Conservation (phyloP, 202 grass and related monocot genomes). For the Hordeum pubiflorum region DNA sequence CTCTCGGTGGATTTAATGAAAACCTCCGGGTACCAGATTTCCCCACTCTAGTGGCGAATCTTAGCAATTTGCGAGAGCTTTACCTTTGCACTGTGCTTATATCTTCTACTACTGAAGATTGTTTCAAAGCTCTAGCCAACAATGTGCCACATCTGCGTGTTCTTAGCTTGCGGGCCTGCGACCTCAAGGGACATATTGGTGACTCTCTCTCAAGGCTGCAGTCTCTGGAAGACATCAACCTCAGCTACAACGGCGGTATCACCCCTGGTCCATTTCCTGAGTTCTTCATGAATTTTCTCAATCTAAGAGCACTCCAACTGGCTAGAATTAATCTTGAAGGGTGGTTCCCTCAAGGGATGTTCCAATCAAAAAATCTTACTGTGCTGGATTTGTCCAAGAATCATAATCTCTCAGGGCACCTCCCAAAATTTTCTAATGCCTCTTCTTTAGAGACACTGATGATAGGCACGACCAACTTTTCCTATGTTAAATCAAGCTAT, state of each 20-base stretch:
- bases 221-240: neutral
- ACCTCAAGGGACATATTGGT: conserved; percentile 3
- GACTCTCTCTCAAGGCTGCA: neutral
- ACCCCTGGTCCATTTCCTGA: neutral
- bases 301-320: neutral
- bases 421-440: neutral
- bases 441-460: conserved; percentile 10
- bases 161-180: conserved; percentile 17
- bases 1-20: too few species aligned
- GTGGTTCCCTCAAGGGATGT: neutral
- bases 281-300: neutral
- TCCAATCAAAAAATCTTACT: conserved; percentile 2
- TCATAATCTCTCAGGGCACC: neutral
- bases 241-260: neutral
- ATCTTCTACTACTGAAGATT: conserved; percentile 1
- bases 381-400: conserved; percentile 25
- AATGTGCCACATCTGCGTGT: conserved; percentile 2
- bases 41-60: too few species aligned
- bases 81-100: neutral
- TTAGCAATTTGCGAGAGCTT: conserved; percentile 21
- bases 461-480: neutral
- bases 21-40: too few species aligned
- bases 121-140: neutral
- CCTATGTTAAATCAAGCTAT: neutral
- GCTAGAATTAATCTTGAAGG: neutral